phyloP scores from a whole-genome alignment of 768 basidiomycete species.

The Phylloporus sp. region DNA sequence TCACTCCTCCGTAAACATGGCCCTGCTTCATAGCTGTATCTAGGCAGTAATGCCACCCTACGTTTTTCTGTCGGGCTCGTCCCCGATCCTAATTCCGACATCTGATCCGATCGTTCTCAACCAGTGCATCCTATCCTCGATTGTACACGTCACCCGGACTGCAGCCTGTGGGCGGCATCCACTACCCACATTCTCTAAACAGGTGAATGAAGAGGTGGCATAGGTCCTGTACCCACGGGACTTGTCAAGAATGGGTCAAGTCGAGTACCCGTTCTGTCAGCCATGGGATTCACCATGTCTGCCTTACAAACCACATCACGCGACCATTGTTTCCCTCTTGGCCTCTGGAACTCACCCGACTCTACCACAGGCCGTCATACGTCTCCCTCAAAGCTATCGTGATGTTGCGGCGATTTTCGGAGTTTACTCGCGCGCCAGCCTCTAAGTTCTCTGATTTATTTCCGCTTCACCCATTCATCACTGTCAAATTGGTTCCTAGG shows the following conservation, averaged over 20 bases:
- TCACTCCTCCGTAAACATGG: neutral
- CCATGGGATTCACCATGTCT: conserved; percentile 3
- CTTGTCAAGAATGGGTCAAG: neutral
- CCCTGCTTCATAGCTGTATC: neutral
- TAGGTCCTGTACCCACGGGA: conserved; percentile 20
- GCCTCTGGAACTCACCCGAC: neutral
- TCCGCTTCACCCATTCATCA: neutral
- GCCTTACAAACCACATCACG: conserved; percentile 8
- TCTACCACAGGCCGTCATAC: neutral
- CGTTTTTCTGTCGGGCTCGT: neutral
- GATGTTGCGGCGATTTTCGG: neutral
- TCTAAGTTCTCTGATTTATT: neutral
- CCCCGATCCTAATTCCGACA: conserved; percentile 3
- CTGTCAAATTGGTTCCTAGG: neutral
- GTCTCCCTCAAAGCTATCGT: neutral
- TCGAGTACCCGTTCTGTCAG: neutral
- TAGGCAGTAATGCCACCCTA: neutral
- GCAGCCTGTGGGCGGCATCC: neutral
- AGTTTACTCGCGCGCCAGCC: neutral
- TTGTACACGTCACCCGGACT: conserved; percentile 11
- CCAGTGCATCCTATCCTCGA: conserved; percentile 7
- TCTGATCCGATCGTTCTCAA: conserved; percentile 21
- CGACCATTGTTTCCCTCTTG: conserved; percentile 6
- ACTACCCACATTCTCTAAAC: conserved; percentile 3
- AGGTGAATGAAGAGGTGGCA: conserved; percentile 18